Base-by-base conservation (phyloP, 371 early-diverging fungal species). In the Thermomucor indicae-seudaticae region DNA sequence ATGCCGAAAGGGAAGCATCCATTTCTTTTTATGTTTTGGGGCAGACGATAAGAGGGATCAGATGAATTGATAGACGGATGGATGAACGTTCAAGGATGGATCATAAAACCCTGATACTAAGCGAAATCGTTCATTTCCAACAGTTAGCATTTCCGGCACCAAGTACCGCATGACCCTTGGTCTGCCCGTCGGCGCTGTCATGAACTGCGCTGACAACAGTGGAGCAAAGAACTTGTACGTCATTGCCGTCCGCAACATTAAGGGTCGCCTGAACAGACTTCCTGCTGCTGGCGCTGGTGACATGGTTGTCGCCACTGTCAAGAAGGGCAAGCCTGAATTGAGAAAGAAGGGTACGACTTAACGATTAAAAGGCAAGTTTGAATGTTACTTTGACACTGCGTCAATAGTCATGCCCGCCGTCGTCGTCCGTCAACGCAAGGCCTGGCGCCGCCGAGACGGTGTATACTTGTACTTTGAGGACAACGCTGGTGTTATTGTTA, bases 241-340 rank as follows among this genome's bases (percentile, higher is more conserved):
- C 66, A 98, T 99, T 72, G 93, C 98, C 62, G 99, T 99, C 69
- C 89, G 89, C 72, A 95, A 97, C 60, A 89, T 96, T 72, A 87
- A 91, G 79, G 96, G 94, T 70, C 91, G 97, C 72, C 86, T 99
- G 49, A 99, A 97, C 89, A 88, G 99, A 79, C 89, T 99, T 57
- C 99, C 99, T 49, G 90, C 97, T 58, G 99, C 97, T 70, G 96
- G 97, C 80, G 94, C 93, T 58, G 99, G 99, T 77, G 99, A 99
- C 87, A 96, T 99, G 92, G 87, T 99, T 56, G 87, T 99, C 59
- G 96, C 97, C 62, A 95, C 99, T 59, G 99, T 99, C 79, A 97
- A 98, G 89, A 99, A 99, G 93, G 99, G 99, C 70, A 99, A 99
- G 90, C 99, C 99, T 53, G 99, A 99, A 73, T 85, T 99, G 75